Percentiles rank a stretch among this genome's conserved stretches.
phyloP scores from a whole-genome alignment of 768 basidiomycete species.

The Kwoniella mangroviensis region DNA sequence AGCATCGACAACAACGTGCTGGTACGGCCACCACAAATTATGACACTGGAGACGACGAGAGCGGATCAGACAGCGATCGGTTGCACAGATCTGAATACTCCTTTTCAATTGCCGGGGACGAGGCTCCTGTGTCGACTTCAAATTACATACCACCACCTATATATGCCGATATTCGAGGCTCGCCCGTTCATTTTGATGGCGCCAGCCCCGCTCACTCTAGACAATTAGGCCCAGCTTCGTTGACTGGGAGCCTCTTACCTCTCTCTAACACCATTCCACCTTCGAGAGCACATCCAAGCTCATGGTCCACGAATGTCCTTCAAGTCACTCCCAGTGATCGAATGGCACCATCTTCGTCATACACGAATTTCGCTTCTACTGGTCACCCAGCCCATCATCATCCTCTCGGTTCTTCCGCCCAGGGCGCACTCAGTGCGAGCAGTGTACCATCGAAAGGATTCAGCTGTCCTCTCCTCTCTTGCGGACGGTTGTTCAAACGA shows the following conservation, averaged over 20 bases:
- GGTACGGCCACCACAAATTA: conserved; percentile 20
- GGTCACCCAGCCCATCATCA: neutral
- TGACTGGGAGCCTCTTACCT: neutral
- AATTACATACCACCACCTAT: neutral
- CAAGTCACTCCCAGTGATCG: neutral
- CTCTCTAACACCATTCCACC: neutral
- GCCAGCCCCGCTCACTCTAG: neutral
- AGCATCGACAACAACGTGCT: conserved; percentile 23
- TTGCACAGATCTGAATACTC: conserved; percentile 3
- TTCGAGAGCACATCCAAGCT: neutral
- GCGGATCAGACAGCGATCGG: conserved; percentile 30
- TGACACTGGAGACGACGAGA: conserved; percentile 32
- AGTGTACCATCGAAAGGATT: conserved; percentile 61
- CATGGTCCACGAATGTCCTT: neutral
- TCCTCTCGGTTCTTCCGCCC: too few species aligned
- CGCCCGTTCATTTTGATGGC: neutral
- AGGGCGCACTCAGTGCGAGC: neutral
- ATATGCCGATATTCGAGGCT: neutral
- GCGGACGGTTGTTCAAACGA: conserved; percentile 83
- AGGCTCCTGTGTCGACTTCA: neutral
- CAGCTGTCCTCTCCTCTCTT: conserved; percentile 81
- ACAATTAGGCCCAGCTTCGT: too few species aligned
- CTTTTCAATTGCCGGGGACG: neutral
- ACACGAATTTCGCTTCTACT: neutral
- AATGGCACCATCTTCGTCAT: neutral